Percentiles rank a stretch among this genome's conserved stretches.
Evolutionary conservation across 495 filamentous ascomycete genomes (phyloP).

Genomic region (Talaromyces thailandensis): DNA sequence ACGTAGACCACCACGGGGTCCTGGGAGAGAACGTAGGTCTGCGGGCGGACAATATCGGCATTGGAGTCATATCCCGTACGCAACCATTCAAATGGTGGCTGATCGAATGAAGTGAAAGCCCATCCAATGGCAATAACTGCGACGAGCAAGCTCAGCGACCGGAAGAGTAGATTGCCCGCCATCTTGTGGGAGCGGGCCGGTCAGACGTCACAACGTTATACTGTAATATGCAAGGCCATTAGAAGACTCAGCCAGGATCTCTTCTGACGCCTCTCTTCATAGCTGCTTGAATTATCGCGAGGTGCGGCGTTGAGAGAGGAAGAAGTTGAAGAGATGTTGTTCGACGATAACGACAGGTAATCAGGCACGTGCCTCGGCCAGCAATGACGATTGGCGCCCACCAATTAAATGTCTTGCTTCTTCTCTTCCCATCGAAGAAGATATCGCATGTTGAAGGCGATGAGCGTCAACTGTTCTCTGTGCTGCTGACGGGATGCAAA

Average conservation of each 20-base stretch:
- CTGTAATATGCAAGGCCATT: background rate
- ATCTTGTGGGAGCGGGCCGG: background rate
- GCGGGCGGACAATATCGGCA: background rate
- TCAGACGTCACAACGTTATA: too few relatives aligned
- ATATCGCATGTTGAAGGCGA: background rate
- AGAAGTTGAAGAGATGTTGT: background rate
- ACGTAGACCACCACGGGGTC: constrained; percentile 2
- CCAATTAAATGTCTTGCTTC: background rate
- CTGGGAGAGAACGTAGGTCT: background rate
- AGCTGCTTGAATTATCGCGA: background rate
- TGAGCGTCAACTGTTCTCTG: background rate
- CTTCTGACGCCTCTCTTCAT: background rate
- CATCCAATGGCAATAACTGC: background rate
- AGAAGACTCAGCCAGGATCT: background rate
- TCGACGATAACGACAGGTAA: background rate
- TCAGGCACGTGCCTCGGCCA: background rate
- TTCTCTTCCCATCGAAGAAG: background rate
- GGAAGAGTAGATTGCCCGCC: background rate
- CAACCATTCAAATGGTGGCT: background rate
- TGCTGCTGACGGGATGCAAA: background rate
- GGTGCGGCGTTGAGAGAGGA: background rate
- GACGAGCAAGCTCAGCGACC: background rate
- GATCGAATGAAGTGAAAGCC: background rate
- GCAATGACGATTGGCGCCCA: background rate
- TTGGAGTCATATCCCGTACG: background rate